Percentiles rank a stretch among this genome's conserved stretches.
These are phyloP conservation scores for Verbascum thapsus DNA, from an alignment of 257 asterid genomes.

Conservation along the genomic window DNA sequence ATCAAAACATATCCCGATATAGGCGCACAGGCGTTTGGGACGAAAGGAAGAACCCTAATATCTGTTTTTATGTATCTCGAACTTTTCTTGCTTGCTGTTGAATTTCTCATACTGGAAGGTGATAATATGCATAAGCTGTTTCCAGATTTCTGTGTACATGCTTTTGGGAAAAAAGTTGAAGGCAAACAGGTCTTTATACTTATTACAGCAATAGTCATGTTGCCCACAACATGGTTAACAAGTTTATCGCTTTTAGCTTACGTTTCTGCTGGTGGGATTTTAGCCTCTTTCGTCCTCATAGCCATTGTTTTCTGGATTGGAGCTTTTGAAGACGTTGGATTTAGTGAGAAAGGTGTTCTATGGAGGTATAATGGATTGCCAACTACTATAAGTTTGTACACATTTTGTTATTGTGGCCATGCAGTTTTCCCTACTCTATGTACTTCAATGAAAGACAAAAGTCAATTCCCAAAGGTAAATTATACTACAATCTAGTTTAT, in stretches of 20 bases:
- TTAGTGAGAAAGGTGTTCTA: conserved; percentile 40
- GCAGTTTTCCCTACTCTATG: conserved; percentile 53
- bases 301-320: conserved; percentile 48
- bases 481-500: not conserved
- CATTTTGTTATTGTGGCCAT: conserved; percentile 60
- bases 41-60: conserved; percentile 39
- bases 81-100: conserved; percentile 49
- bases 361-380: conserved; percentile 47
- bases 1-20: conserved; percentile 54
- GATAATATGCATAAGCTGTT: conserved; percentile 55
- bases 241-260: conserved; percentile 49
- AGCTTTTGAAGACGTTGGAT: conserved; percentile 48
- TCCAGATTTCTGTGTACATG: conserved; percentile 32
- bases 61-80: conserved; percentile 51
- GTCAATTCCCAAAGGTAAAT: conserved; percentile 35
- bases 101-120: conserved; percentile 58
- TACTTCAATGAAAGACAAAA: conserved; percentile 53
- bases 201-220: conserved; percentile 39
- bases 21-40: conserved; percentile 50
- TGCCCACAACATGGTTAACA: conserved; percentile 63
- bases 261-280: conserved; percentile 50
- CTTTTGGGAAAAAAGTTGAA: conserved; percentile 33
- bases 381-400: conserved; percentile 46
- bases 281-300: conserved; percentile 42
- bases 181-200: conserved; percentile 43